Base-by-base conservation (phyloP, 257 asterid genomes). In the Lavandula angustifolia region DNA sequence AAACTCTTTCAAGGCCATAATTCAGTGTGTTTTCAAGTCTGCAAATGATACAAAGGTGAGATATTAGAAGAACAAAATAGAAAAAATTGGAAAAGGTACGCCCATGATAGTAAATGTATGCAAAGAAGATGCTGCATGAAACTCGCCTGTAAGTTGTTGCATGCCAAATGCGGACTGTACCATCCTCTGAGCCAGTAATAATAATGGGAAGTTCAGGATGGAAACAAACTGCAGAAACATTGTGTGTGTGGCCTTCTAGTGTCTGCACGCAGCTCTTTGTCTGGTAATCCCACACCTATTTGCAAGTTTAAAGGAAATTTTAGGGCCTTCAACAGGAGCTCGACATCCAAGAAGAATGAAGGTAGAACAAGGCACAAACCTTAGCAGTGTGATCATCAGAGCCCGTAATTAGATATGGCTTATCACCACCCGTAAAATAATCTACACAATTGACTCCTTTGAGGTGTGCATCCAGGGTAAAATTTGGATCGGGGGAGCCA, bases 331-430 rank as follows among this genome's bases (percentile, higher is more conserved):
- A 50, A 46, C 12, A 18, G 35, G 54, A 60, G 66, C 34, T 50
- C 47, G 74, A 40, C 17, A 44, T 8, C 31, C 13, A 62, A 75
- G 60, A 49, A 64, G 75, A 64, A 64, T 52, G 54, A 63, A 53
- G 69, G 48, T 7, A 51, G 66, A 48, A 70, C 44, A 37, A 55
- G 52, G 34, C 64, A 67, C 64, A 79, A 69, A 94, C 99, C 99
- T 90, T 94, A 73, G 97, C 99, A 64, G 97, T 89, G 73, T 94
- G 96, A 79, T 94, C 99, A 84, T 94, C 99, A 51, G 99, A 89
- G 53, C 99, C 99, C 53, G 99, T 84, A 40, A 94, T 94, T 47
- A 94, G 61, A 80, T 80, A 94, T 11, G 99, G 99, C 72, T 90
- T 94, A 81, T 94, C 99, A 74, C 99, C 99, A 50, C 97, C 97